Evolutionary conservation across 2,329 filamentous ascomycete genomes (phyloP).

Genomic region (Xylariaceae sp.): DNA sequence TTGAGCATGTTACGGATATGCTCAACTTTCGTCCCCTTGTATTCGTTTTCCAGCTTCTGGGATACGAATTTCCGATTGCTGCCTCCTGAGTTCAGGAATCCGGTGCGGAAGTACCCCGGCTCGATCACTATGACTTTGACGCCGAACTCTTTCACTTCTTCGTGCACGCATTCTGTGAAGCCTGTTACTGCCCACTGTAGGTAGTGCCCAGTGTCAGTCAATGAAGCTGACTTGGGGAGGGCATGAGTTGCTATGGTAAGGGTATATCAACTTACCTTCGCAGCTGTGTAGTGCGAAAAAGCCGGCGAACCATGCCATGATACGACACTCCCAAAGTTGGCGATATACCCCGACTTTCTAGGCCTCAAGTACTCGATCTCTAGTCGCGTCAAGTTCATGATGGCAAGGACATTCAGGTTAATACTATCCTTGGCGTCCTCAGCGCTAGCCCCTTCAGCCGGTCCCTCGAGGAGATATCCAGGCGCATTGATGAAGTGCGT

Average conservation of each 20-base stretch:
- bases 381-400: conserved; percentile 35
- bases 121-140: conserved; percentile 41
- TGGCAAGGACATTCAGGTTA: conserved; percentile 39
- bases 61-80: conserved; percentile 24
- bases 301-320: conserved; percentile 32
- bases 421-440: conserved; percentile 29
- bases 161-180: conserved; percentile 32
- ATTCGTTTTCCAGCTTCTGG: conserved; percentile 31
- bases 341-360: conserved; percentile 31
- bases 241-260: background rate
- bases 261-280: conserved; percentile 28
- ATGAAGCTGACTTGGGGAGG: background rate
- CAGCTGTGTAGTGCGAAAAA: conserved; percentile 34
- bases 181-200: conserved; percentile 34
- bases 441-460: conserved; percentile 37
- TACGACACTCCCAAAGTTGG: conserved; percentile 38
- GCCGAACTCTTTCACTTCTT: conserved; percentile 34
- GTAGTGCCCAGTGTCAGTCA: background rate
- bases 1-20: conserved; percentile 30
- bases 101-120: conserved; percentile 50
- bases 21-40: conserved; percentile 27
- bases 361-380: conserved; percentile 36
- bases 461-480: conserved; percentile 40
- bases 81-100: conserved; percentile 38
- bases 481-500: conserved; percentile 46